Conservation (phyloP, 495 filamentous ascomycete species). For the Oidiodendron maius region DNA sequence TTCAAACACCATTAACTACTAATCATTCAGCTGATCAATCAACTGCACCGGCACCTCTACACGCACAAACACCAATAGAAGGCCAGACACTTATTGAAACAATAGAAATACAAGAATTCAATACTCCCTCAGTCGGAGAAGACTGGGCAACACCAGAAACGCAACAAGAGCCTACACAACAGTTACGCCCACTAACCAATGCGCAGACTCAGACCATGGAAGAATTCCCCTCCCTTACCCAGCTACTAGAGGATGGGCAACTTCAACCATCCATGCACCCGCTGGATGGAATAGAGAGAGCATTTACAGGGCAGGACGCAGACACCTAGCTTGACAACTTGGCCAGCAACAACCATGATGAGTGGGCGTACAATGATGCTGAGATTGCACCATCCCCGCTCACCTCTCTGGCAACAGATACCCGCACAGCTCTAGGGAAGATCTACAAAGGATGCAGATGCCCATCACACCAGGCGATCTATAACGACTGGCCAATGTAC, state of each 20-base stretch:
- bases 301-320: slow-evolving; percentile 2
- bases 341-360: background rate
- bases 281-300: slow-evolving; percentile 6
- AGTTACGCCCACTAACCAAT: no score
- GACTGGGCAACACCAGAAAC: no score
- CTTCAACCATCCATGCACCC: slow-evolving; percentile 5
- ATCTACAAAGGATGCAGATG: slow-evolving; percentile 10
- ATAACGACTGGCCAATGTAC: slow-evolving; percentile 7
- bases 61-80: no score
- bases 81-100: no score
- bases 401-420: slow-evolving; percentile 10
- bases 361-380: slow-evolving; percentile 2
- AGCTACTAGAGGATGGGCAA: background rate
- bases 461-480: slow-evolving; percentile 10
- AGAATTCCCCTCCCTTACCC: background rate
- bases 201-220: slow-evolving; percentile 1
- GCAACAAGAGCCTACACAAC: no score
- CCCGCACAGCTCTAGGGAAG: no score
- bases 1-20: no score
- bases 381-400: slow-evolving; percentile 6
- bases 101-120: no score
- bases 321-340: slow-evolving; percentile 9
- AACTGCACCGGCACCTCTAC: no score
- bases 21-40: no score
- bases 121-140: no score